phyloP scores from a whole-genome alignment of 345 rosid species.

The Salix brachista region DNA sequence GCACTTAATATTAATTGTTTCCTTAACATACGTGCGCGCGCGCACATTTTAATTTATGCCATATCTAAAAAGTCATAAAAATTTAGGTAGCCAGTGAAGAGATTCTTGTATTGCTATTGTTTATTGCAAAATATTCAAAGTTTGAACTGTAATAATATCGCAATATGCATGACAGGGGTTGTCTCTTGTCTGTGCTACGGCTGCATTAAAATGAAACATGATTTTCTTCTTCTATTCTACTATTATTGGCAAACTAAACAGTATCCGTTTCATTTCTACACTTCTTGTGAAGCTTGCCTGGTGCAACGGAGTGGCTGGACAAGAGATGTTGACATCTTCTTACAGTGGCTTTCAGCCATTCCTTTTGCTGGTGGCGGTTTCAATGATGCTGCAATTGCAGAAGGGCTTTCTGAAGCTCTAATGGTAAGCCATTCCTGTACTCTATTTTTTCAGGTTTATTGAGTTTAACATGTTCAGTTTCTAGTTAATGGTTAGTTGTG shows the following conservation, averaged over 20 bases:
- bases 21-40: background rate
- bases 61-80: background rate
- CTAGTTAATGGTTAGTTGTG: background rate
- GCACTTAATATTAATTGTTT: background rate
- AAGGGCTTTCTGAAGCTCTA: constrained; percentile 93
- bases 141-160: background rate
- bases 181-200: background rate
- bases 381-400: constrained; percentile 89
- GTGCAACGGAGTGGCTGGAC: constrained; percentile 98
- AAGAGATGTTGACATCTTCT: constrained; percentile 67
- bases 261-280: background rate
- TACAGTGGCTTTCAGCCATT: constrained; percentile 72
- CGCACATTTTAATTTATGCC: background rate
- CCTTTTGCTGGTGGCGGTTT: constrained; percentile 93
- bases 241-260: background rate
- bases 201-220: background rate
- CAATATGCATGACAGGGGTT: background rate
- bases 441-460: background rate
- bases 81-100: background rate
- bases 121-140: background rate
- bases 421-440: constrained; percentile 43
- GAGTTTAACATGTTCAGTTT: background rate
- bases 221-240: background rate
- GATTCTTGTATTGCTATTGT: background rate
- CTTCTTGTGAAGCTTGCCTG: constrained; percentile 55